phyloP scores from a whole-genome alignment of 2,329 filamentous ascomycete species.

The Cryphonectria naterciae region DNA sequence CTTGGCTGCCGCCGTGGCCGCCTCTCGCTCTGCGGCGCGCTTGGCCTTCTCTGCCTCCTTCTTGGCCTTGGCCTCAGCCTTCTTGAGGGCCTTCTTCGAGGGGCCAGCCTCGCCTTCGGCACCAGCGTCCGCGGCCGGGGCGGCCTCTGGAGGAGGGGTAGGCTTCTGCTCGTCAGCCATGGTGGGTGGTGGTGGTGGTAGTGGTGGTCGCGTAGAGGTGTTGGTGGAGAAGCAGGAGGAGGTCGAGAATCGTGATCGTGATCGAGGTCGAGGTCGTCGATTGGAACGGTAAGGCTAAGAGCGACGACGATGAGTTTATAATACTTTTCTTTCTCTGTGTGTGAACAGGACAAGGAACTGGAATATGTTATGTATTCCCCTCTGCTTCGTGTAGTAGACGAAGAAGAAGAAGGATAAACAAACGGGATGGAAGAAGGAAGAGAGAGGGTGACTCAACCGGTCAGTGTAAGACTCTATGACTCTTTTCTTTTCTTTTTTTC shows the following conservation, averaged over 20 bases:
- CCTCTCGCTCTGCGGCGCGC: conserved; percentile 74
- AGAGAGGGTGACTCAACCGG: conserved; percentile 24
- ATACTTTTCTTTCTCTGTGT: not conserved
- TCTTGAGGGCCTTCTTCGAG: conserved; percentile 83
- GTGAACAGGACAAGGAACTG: not conserved
- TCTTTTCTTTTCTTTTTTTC: no score
- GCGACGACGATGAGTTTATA: not conserved
- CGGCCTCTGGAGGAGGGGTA: conserved; percentile 30
- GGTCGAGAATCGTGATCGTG: not conserved
- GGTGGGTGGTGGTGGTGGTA: conserved; percentile 10
- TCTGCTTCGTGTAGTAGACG: not conserved
- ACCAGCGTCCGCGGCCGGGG: conserved; percentile 78
- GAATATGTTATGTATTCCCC: not conserved
- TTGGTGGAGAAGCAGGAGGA: conserved; percentile 1
- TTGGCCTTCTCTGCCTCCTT: conserved; percentile 82
- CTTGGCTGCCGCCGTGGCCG: conserved; percentile 61
- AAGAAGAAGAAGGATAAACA: not conserved
- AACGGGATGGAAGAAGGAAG: not conserved
- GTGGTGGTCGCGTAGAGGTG: not conserved
- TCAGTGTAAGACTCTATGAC: conserved; percentile 14
- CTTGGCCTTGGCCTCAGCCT: conserved; percentile 83
- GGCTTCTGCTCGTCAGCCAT: conserved; percentile 27
- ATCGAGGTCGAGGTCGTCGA: not conserved
- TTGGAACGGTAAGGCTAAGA: not conserved
- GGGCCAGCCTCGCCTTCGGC: conserved; percentile 66